Evolutionary conservation across 2,329 filamentous ascomycete species (phyloP).

Genomic region (Colletotrichum karsti): DNA sequence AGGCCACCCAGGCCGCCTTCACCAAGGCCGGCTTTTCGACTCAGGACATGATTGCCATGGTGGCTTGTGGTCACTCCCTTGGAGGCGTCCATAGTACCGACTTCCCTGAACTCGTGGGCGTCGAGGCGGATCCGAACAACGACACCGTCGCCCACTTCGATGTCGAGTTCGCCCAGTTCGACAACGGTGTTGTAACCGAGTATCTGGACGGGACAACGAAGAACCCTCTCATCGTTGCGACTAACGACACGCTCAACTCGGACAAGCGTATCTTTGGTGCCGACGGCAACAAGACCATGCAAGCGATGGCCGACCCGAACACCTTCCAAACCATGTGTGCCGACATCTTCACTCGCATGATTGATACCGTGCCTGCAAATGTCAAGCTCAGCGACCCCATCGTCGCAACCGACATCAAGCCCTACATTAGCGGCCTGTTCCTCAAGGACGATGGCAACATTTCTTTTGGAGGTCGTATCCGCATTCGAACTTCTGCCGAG

Average conservation of each 20-base stretch:
- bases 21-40: slow-evolving; percentile 40
- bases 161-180: slow-evolving; percentile 53
- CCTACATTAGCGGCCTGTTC: slow-evolving; percentile 37
- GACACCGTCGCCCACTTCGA: slow-evolving; percentile 45
- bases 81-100: slow-evolving; percentile 53
- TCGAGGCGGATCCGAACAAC: slow-evolving; percentile 23
- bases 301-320: slow-evolving; percentile 44
- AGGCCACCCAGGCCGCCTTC: slow-evolving; percentile 36
- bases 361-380: slow-evolving; percentile 41
- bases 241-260: slow-evolving; percentile 47
- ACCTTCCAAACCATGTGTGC: slow-evolving; percentile 39
- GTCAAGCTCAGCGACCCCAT: slow-evolving; percentile 40
- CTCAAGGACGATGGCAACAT: slow-evolving; percentile 36
- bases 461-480: slow-evolving; percentile 34
- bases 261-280: slow-evolving; percentile 53
- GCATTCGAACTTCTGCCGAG: slow-evolving; percentile 30
- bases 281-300: slow-evolving; percentile 53
- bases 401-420: slow-evolving; percentile 39
- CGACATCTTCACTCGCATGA: slow-evolving; percentile 42
- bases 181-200: slow-evolving; percentile 52
- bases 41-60: slow-evolving; percentile 44
- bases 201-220: slow-evolving; percentile 50
- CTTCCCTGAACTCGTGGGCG: slow-evolving; percentile 45
- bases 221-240: slow-evolving; percentile 50
- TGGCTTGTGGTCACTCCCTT: slow-evolving; percentile 45